Percentiles rank a stretch among this genome's conserved stretches.
Conservation (phyloP, 2,329 filamentous ascomycete species). For the Macrophomina pseudophaseolina region DNA sequence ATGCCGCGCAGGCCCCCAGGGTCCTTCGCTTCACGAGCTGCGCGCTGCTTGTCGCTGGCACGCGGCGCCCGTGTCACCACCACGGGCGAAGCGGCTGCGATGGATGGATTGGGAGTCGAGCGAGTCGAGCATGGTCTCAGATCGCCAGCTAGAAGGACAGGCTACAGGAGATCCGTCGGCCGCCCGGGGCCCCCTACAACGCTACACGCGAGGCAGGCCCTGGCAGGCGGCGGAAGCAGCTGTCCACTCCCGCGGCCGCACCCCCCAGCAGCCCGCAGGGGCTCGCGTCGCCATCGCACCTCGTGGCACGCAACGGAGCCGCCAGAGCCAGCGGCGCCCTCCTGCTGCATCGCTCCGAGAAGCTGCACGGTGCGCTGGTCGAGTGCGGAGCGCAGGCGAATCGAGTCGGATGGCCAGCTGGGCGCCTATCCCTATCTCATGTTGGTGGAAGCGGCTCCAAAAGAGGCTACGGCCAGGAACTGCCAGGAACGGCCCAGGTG, state of each 20-base stretch:
- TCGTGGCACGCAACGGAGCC: neutral
- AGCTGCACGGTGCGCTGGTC: conserved; percentile 13
- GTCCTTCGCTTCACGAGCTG: neutral
- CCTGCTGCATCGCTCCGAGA: neutral
- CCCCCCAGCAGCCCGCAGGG: conserved; percentile 3
- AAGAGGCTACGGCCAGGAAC: conserved; percentile 11
- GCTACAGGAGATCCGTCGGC: conserved; percentile 14
- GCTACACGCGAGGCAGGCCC: conserved; percentile 17
- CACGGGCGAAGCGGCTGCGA: no score
- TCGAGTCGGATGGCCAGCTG: neutral
- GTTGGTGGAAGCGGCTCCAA: conserved; percentile 3
- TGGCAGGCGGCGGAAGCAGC: conserved; percentile 1
- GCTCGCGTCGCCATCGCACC: neutral
- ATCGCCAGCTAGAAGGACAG: conserved; percentile 15
- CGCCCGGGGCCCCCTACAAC: neutral
- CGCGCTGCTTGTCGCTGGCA: neutral
- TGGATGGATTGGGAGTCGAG: neutral
- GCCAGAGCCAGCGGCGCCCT: neutral
- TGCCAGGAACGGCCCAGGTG: conserved; percentile 10
- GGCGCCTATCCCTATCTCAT: conserved; percentile 20
- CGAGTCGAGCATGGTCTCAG: conserved; percentile 10
- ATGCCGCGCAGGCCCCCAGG: conserved; percentile 3
- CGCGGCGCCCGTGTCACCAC: neutral
- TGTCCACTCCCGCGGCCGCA: conserved; percentile 15
- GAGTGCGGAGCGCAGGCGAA: neutral